A percentile compares a stretch with the other conserved stretches of the same genome.
phyloP scores from a whole-genome alignment of 2,329 filamentous ascomycete genomes.

The Phyllosticta citriasiana region DNA sequence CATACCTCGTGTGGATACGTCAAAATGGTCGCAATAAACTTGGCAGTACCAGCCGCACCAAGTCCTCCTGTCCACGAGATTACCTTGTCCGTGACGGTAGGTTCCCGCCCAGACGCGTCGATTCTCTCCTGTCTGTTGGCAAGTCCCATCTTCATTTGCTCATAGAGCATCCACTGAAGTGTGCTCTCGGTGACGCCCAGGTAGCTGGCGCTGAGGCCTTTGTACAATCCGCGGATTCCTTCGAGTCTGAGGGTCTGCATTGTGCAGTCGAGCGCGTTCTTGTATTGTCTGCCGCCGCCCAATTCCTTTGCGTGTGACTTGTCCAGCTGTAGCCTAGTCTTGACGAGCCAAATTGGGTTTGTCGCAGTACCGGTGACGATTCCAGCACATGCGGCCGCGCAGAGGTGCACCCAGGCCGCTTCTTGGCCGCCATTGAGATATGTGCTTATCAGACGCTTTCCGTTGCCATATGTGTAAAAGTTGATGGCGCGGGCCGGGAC shows the following conservation, averaged over 20 bases:
- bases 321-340: constrained; percentile 86
- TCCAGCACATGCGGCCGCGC: constrained; percentile 66
- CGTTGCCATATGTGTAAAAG: constrained; percentile 88
- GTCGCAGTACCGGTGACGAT: constrained; percentile 83
- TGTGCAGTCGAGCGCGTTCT: constrained; percentile 81
- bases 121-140: constrained; percentile 50
- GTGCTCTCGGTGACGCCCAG: constrained; percentile 84
- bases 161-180: constrained; percentile 88
- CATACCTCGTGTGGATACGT: constrained; percentile 87
- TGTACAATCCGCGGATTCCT: constrained; percentile 73
- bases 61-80: constrained; percentile 72
- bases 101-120: constrained; percentile 48
- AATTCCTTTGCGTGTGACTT: constrained; percentile 60
- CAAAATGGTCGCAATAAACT: constrained; percentile 71
- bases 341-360: constrained; percentile 94
- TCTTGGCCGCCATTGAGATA: constrained; percentile 62
- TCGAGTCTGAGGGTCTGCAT: constrained; percentile 72
- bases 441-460: constrained; percentile 70
- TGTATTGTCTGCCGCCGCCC: constrained; percentile 57
- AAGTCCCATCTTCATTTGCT: constrained; percentile 76
- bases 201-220: constrained; percentile 84
- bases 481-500: constrained; percentile 86
- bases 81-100: constrained; percentile 61
- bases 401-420: constrained; percentile 66
- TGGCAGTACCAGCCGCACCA: constrained; percentile 70